Conservation (phyloP, 176 grass and related monocot genomes). For the Rhynchospora tenuis region DNA sequence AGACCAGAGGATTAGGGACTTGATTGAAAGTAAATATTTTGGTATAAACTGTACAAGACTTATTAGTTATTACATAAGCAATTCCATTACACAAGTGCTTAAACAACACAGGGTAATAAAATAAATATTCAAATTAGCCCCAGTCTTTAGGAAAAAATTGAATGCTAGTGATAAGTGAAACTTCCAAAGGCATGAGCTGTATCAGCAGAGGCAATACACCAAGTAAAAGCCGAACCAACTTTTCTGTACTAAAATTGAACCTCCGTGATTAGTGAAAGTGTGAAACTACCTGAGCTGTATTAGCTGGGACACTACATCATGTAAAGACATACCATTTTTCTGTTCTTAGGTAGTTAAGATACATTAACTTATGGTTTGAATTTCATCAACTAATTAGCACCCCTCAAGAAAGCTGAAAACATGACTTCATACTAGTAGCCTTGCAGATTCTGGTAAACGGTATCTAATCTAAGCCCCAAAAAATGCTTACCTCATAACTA, state of each 20-base stretch:
- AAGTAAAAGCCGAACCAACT: background rate
- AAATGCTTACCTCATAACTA: background rate
- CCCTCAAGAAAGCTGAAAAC: background rate
- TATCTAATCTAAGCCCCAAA: background rate
- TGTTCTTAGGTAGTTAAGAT: background rate
- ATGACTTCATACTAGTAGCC: background rate
- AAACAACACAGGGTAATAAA: background rate
- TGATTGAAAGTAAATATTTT: background rate
- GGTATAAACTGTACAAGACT: background rate
- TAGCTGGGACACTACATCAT: background rate
- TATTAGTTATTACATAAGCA: background rate
- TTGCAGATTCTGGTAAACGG: background rate
- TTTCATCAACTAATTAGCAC: background rate
- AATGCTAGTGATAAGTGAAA: background rate
- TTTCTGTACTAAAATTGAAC: background rate
- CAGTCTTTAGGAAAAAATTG: background rate
- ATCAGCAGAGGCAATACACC: background rate
- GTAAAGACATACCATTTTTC: background rate
- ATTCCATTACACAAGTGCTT: background rate
- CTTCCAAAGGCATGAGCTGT: background rate
- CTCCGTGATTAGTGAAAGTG: too few species aligned
- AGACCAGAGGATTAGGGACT: background rate
- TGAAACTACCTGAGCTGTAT: background rate
- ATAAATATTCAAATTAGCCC: background rate
- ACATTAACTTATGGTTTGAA: background rate